Base-by-base conservation (phyloP, 345 rosid genomes). In the Citrus cavaleriei region DNA sequence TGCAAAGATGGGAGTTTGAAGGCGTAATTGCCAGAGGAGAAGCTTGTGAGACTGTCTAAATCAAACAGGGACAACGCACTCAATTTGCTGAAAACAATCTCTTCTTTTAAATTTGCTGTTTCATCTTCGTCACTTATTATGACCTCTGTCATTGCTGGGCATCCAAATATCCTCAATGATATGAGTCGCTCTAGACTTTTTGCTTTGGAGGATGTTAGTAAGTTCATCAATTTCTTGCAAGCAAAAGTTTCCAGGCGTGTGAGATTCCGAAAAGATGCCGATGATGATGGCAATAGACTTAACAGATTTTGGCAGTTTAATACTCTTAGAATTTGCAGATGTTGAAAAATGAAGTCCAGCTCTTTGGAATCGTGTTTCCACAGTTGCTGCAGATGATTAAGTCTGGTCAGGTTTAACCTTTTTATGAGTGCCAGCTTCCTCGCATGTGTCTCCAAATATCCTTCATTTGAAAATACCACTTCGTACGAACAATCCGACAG, bases 161-260 rank as follows among this genome's bases (percentile, higher is more conserved):
- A 71, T 5, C 3, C 34, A 10, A 0, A 0, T 71, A 71, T 24
- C 13, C 0, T 14, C 77, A 76, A 6, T 5, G 2, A 0, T 10
- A 10, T n/a, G 2, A 81, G 34, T 0, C 35, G 55, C 58, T 58
- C 75, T 21, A 80, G 38, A 49, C 65, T 68, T 69, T 49, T 71
- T 21, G 70, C 83, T 22, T 32, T 54, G 22, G 57, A 74, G 21
- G 46, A 25, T 80, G 79, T 21, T 30, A 75, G 8, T 16, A 80
- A 24, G 34, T 60, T 46, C 24, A 3, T 9, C 37, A 80, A 21
- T 34, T 12, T 10, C 2, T 34, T 4, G 37, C 83, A 75, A 28
- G 7, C 0, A 6, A 5, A 2, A 6, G 63, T 59, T 16, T 61
- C 0, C 22, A 80, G 40, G 1, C 8, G 16, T 6, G 16, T 49